Evolutionary conservation across 176 grass and related monocot genomes (phyloP).

Genomic region (Stipa capillata): DNA sequence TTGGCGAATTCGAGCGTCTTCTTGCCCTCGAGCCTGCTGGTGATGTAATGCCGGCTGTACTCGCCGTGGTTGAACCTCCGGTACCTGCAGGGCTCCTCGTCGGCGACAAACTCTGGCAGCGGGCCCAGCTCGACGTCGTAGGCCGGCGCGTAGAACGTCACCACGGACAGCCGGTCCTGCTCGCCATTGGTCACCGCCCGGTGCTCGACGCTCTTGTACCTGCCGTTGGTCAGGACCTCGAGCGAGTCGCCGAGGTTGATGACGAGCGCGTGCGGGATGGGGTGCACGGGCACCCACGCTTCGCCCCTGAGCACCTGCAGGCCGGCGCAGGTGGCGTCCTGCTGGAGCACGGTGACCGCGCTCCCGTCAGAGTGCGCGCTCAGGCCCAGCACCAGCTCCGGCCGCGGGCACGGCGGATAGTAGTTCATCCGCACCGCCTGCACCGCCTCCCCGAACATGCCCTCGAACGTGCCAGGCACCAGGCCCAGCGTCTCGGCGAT

Average conservation of each 20-base stretch:
- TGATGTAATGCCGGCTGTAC: conserved; percentile 83
- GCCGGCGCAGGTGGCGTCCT: conserved; percentile 41
- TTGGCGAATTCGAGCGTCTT: conserved; percentile 86
- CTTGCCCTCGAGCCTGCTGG: conserved; percentile 81
- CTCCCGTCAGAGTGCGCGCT: conserved; percentile 88
- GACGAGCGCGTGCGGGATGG: conserved; percentile 47
- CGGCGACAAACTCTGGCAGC: conserved; percentile 50
- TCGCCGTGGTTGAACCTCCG: conserved; percentile 80
- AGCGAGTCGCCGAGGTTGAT: conserved; percentile 71
- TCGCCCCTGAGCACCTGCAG: conserved; percentile 60
- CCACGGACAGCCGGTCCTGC: conserved; percentile 46
- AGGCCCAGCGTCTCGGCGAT: conserved; percentile 51
- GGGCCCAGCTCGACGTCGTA: conserved; percentile 81
- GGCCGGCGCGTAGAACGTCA: conserved; percentile 85
- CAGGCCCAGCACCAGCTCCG: conserved; percentile 67
- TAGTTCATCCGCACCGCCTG: conserved; percentile 86
- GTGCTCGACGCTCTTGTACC: conserved; percentile 95
- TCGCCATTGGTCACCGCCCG: conserved; percentile 47
- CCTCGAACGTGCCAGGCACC: conserved; percentile 24
- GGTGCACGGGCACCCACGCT: conserved; percentile 52
- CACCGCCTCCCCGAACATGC: conserved; percentile 80
- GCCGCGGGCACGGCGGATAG: conserved; percentile 68
- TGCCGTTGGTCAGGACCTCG: conserved; percentile 75
- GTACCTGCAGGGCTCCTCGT: conserved; percentile 42
- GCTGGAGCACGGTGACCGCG: conserved; percentile 92